phyloP scores from a whole-genome alignment of 768 basidiomycete species.

The Lactarius deliciosus region DNA sequence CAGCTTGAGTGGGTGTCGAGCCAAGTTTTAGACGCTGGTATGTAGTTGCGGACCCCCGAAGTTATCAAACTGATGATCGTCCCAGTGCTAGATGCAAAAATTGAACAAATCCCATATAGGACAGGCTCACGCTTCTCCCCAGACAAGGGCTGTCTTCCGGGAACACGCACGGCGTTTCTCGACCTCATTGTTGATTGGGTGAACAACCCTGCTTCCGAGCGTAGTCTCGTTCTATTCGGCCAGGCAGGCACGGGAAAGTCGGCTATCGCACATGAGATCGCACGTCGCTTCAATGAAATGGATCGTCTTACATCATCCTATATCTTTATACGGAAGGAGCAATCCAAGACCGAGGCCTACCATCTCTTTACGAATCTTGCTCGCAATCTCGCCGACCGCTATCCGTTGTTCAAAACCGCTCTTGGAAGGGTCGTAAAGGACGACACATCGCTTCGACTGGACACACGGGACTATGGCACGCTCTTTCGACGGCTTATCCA shows the following conservation, averaged over 20 bases:
- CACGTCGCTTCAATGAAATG: constrained; percentile 2
- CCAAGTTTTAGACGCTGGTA: neutral
- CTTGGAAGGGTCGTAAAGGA: neutral
- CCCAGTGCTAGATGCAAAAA: too few species aligned
- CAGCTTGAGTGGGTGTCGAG: neutral
- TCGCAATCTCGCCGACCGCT: neutral
- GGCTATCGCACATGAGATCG: neutral
- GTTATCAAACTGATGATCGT: too few species aligned
- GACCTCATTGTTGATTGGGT: neutral
- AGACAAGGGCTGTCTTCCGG: neutral
- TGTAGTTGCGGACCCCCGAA: neutral
- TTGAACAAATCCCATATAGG: too few species aligned
- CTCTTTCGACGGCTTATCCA: neutral
- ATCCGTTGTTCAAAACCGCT: neutral
- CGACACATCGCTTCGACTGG: neutral
- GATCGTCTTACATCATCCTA: neutral
- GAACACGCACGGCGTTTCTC: neutral
- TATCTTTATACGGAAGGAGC: constrained; percentile 1
- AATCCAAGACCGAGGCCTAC: neutral
- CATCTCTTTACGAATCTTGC: constrained; percentile 1
- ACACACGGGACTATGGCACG: neutral
- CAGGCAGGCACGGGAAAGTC: constrained; percentile 1
- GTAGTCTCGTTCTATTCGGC: constrained; percentile 1
- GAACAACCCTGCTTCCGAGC: neutral
- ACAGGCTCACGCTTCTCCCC: too few species aligned